phyloP scores from a whole-genome alignment of 1,139 yeast species.

The Saccharomycopsis phalli region DNA sequence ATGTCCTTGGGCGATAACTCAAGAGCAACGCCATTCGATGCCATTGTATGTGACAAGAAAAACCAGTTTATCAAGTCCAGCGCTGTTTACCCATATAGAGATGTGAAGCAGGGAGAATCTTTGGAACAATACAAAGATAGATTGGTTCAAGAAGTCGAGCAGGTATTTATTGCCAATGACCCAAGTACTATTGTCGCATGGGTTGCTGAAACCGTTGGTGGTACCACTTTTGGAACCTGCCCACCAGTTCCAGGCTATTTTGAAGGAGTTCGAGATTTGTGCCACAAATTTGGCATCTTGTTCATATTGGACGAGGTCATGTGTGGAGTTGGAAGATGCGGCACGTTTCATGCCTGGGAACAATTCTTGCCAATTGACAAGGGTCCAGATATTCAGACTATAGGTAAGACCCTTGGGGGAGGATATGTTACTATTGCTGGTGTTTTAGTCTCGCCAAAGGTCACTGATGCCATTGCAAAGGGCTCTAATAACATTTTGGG shows the following conservation, averaged over 20 bases:
- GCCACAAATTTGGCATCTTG: slow-evolving; percentile 50
- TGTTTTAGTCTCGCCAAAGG: slow-evolving; percentile 42
- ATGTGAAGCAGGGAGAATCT: slow-evolving; percentile 38
- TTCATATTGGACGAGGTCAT: slow-evolving; percentile 55
- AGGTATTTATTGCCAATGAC: slow-evolving; percentile 39
- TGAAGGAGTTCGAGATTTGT: slow-evolving; percentile 42
- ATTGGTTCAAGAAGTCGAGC: slow-evolving; percentile 40
- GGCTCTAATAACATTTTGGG: slow-evolving; percentile 41
- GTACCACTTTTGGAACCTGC: slow-evolving; percentile 50
- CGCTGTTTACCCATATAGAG: slow-evolving; percentile 43
- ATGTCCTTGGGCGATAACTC: slow-evolving; percentile 40
- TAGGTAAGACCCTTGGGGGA: slow-evolving; percentile 58
- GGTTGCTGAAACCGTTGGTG: slow-evolving; percentile 48
- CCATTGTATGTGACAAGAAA: slow-evolving; percentile 28
- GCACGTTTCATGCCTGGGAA: slow-evolving; percentile 46
- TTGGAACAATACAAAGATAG: slow-evolving; percentile 40
- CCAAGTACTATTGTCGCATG: slow-evolving; percentile 48
- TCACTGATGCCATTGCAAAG: slow-evolving; percentile 35
- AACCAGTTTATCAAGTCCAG: slow-evolving; percentile 32
- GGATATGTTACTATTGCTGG: slow-evolving; percentile 59
- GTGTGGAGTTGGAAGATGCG: slow-evolving; percentile 58
- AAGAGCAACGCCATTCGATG: slow-evolving; percentile 36
- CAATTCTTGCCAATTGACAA: slow-evolving; percentile 36
- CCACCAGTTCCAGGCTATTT: slow-evolving; percentile 51
- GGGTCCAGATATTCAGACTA: slow-evolving; percentile 53